Conservation (phyloP, 2,329 filamentous ascomycete species). For the Coniochaeta pulveracea region DNA sequence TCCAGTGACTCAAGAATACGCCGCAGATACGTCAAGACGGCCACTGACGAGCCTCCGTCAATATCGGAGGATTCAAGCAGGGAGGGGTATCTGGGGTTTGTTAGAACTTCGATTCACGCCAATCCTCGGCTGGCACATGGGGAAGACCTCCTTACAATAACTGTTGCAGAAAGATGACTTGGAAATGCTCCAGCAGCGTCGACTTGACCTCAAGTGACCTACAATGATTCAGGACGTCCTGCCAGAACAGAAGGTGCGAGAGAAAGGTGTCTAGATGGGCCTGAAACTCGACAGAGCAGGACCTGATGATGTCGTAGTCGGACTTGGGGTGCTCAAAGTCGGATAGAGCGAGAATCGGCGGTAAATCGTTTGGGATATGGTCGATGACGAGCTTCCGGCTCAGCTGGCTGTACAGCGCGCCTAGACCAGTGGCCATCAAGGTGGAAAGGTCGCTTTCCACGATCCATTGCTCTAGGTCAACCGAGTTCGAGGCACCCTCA, state of each 20-base stretch:
- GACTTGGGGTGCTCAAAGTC: conserved; percentile 71
- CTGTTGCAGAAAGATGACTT: conserved; percentile 91
- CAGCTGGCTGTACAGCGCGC: conserved; percentile 58
- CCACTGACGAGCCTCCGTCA: conserved; percentile 91
- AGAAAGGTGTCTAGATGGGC: conserved; percentile 88
- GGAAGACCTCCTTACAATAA: conserved; percentile 53
- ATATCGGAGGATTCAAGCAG: conserved; percentile 93
- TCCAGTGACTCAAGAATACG: conserved; percentile 85
- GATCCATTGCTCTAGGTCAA: conserved; percentile 84
- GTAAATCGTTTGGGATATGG: conserved; percentile 61
- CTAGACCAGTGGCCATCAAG: conserved; percentile 90
- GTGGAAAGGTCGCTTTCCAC: conserved; percentile 94
- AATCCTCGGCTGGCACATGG: background rate
- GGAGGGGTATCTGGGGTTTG: conserved; percentile 68
- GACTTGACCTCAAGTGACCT: conserved; percentile 84
- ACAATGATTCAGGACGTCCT: conserved; percentile 94
- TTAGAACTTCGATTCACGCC: background rate
- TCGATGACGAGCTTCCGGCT: conserved; percentile 74
- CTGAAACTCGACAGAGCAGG: conserved; percentile 65
- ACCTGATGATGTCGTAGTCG: conserved; percentile 60
- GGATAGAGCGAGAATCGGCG: conserved; percentile 76
- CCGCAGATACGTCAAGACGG: conserved; percentile 85
- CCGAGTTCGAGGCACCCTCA: conserved; percentile 77
- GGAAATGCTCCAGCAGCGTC: conserved; percentile 90
- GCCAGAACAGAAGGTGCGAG: conserved; percentile 93